A percentile compares a stretch with the other conserved stretches of the same genome.
phyloP scores from a whole-genome alignment of 495 filamentous ascomycete species.

The Neurospora sp. region DNA sequence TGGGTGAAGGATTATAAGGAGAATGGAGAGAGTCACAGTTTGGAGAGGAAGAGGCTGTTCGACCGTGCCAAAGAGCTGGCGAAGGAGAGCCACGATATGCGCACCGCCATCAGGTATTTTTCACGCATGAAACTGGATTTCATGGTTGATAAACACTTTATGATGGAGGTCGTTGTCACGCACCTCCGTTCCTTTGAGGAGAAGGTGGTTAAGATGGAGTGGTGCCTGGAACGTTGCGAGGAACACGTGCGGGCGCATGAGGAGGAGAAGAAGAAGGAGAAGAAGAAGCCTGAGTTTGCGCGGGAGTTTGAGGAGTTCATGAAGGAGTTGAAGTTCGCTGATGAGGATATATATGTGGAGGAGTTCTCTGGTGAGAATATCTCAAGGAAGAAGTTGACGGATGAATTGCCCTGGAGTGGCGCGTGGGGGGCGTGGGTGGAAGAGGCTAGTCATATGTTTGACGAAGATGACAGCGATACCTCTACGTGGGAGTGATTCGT shows the following conservation, averaged over 20 bases:
- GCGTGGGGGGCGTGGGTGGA: background rate
- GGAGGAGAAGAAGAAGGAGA: background rate
- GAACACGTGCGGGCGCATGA: background rate
- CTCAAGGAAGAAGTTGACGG: background rate
- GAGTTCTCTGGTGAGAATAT: background rate
- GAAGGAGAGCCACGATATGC: background rate
- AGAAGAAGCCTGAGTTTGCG: background rate
- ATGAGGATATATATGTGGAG: background rate
- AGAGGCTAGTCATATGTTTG: background rate
- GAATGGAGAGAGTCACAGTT: background rate
- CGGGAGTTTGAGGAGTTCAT: background rate
- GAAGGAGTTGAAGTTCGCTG: background rate
- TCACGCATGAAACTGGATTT: background rate
- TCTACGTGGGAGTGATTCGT: background rate
- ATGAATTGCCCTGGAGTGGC: background rate
- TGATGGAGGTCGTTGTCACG: background rate
- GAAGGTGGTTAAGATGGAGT: background rate
- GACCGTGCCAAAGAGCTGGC: background rate
- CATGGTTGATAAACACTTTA: background rate
- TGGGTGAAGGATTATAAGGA: background rate
- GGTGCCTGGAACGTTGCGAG: background rate
- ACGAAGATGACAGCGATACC: background rate
- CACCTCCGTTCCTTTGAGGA: background rate
- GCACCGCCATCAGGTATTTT: background rate
- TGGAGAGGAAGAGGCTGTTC: background rate